Evolutionary conservation across 148 eudicot genomes (phyloP), one percentile per base, ranked within the genome.

Genomic region (Silene uniflora): DNA sequence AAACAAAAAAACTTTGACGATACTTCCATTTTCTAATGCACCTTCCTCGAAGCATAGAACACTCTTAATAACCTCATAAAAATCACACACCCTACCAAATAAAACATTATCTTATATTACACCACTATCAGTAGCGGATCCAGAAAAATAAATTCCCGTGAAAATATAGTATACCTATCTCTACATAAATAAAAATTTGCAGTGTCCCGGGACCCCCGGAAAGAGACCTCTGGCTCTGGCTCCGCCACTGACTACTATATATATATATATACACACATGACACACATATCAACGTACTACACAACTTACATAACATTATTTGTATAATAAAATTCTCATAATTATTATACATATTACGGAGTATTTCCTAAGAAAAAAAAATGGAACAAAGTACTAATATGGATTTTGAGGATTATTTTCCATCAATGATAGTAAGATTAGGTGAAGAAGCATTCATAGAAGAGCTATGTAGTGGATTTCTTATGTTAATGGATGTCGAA

Each of bases 391-490:
- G 17, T 52, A 52, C 9, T 10, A 52, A 52, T 25, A 10, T 42
- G 19, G 79, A 85, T 23, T 85, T 85, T 49, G 87, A 87, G 71
- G 89, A 87, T 35, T 73, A 82, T 67, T 77, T 87, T 32, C 89
- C 86, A 13, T 70, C 81, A 44, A 87, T 87, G 89, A 83, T 82
- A 2, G 74, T 65, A 14, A 83, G 83, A 63, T 55, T 87, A 23
- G 89, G 87, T 1, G 85, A 77, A 12, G 89, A 85, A 54, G 87
- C 73, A 0, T 79, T 85, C 55, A 69, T 85, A 19, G 55, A 69
- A 25, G 89, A 87, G 86, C 84, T 87, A 35, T 87, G 90, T 29
- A 79, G 71, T 23, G 90, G 90, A 24, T 87, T 87, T 42, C 7
- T 69, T 19, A 76, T 87, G 6, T 72, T 87, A 35, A 81, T 83